These are phyloP conservation scores for Theobroma grandiflorum DNA, from an alignment of 441 rosid genomes.

Conservation along the genomic window DNA sequence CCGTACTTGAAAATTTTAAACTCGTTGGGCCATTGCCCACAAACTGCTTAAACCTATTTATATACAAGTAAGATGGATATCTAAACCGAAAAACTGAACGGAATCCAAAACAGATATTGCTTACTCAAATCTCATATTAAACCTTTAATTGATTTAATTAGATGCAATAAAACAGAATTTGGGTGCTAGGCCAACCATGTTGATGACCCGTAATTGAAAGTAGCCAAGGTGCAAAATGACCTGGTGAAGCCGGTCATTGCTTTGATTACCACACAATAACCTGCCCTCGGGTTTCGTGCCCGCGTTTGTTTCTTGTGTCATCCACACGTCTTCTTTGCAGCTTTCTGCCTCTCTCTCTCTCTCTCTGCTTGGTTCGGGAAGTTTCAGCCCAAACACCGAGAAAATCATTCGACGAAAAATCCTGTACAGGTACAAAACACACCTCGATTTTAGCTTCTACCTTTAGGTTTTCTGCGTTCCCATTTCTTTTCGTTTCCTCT, in stretches of 20 bases:
- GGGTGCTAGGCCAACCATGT: too few relatives aligned
- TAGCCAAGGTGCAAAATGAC: background rate
- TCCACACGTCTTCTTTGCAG: conserved; percentile 11
- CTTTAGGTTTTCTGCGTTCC: background rate
- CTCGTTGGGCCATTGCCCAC: too few relatives aligned
- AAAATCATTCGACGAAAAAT: too few relatives aligned
- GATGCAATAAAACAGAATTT: too few relatives aligned
- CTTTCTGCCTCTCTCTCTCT: background rate
- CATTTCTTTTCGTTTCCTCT: background rate
- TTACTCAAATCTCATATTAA: too few relatives aligned
- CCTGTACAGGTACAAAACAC: too few relatives aligned
- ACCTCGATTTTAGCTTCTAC: background rate
- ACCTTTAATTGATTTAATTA: too few relatives aligned
- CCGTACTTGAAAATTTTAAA: background rate
- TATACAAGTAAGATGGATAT: too few relatives aligned
- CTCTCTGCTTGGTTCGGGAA: background rate
- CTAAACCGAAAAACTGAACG: too few relatives aligned
- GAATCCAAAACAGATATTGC: too few relatives aligned
- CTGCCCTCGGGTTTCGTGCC: background rate
- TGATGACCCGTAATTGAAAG: background rate
- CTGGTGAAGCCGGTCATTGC: background rate
- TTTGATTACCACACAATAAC: background rate
- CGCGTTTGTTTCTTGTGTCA: background rate
- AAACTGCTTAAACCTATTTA: too few relatives aligned
- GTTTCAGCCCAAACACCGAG: background rate